phyloP scores from a whole-genome alignment of 2,329 filamentous ascomycete species.

The Talaromyces sp. region DNA sequence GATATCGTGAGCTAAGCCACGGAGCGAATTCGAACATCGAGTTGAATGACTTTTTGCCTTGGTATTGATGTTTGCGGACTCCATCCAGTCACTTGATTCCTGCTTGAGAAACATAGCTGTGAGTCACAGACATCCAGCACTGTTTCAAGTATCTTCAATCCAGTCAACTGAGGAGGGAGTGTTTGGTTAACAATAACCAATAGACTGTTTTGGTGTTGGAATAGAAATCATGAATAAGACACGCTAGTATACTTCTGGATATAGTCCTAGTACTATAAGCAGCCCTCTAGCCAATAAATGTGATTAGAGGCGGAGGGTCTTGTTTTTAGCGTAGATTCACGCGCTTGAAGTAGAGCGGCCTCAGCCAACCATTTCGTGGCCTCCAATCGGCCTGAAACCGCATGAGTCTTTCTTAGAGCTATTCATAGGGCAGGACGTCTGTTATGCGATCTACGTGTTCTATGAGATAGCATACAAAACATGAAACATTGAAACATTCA shows the following conservation, averaged over 20 bases:
- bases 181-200: background rate
- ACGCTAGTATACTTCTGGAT: background rate
- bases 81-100: background rate
- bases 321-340: slow-evolving; percentile 3
- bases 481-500: background rate
- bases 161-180: background rate
- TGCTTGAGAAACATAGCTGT: background rate
- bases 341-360: background rate
- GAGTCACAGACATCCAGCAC: slow-evolving; percentile 1
- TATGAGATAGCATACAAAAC: background rate
- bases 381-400: slow-evolving; percentile 9
- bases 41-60: background rate
- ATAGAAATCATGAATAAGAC: background rate
- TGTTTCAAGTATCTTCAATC: slow-evolving; percentile 1
- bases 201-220: background rate
- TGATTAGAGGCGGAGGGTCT: background rate
- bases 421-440: background rate
- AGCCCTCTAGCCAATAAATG: background rate
- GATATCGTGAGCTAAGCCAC: background rate
- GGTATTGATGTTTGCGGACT: background rate
- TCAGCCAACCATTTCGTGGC: slow-evolving; percentile 3
- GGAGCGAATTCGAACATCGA: background rate
- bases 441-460: background rate
- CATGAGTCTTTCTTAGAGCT: background rate
- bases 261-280: background rate